Evolutionary conservation across 768 basidiomycete species (phyloP).

Genomic region (Mycena crocata): DNA sequence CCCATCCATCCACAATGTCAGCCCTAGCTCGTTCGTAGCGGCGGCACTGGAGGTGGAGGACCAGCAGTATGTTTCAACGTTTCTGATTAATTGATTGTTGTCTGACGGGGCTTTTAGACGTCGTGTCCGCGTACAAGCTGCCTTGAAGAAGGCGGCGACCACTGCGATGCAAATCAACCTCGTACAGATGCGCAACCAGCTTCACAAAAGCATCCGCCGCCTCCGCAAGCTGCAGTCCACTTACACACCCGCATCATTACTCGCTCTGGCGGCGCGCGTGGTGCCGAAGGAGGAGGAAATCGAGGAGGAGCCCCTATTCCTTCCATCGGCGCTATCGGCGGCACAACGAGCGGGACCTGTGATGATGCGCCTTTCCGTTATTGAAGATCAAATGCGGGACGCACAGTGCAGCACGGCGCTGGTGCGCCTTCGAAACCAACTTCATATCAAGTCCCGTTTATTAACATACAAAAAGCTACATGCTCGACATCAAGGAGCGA

Average conservation of each 20-base stretch:
- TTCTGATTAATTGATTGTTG: no score
- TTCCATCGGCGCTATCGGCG: conserved; percentile 28
- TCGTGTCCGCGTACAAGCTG: neutral
- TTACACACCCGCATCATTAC: conserved; percentile 7
- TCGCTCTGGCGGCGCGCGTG: neutral
- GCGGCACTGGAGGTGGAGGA: conserved; percentile 16
- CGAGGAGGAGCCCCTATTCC: conserved; percentile 29
- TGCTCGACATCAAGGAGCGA: conserved; percentile 13
- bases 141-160: neutral
- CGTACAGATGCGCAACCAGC: neutral
- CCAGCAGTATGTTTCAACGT: conserved; percentile 11
- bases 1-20: conserved; percentile 3
- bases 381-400: conserved; percentile 35
- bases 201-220: neutral
- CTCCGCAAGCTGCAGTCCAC: conserved; percentile 14
- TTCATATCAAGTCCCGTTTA: conserved; percentile 35
- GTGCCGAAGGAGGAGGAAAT: neutral
- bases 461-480: conserved; percentile 27
- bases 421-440: conserved; percentile 28
- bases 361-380: conserved; percentile 14
- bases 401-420: conserved; percentile 39
- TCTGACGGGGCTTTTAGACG: neutral
- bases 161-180: conserved; percentile 4
- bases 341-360: conserved; percentile 16
- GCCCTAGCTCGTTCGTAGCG: conserved; percentile 12